Evolutionary conservation across 2,329 filamentous ascomycete species (phyloP).

Genomic region (Colletotrichum theobromicola): DNA sequence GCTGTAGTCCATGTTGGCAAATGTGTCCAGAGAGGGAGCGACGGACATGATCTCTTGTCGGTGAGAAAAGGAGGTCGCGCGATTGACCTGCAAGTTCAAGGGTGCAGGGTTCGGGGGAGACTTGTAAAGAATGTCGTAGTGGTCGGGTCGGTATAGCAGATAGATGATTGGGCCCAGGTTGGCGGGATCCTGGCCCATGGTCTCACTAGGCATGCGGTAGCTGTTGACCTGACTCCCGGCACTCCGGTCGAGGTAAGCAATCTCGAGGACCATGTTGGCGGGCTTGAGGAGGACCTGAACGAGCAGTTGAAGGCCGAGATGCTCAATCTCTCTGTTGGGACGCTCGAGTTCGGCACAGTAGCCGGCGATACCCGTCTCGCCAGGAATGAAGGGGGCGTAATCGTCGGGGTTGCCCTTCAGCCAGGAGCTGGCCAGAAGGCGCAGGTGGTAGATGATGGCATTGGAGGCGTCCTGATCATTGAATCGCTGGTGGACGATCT

Average conservation of each 20-base stretch:
- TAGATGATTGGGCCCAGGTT: slow-evolving; percentile 58
- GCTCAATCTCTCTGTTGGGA: slow-evolving; percentile 83
- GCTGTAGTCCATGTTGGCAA: slow-evolving; percentile 46
- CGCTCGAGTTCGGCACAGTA: slow-evolving; percentile 79
- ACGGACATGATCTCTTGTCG: slow-evolving; percentile 48
- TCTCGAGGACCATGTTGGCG: slow-evolving; percentile 80
- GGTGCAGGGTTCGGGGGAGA: slow-evolving; percentile 31
- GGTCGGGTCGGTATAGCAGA: slow-evolving; percentile 73
- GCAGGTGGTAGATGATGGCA: slow-evolving; percentile 82
- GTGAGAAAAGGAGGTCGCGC: slow-evolving; percentile 52
- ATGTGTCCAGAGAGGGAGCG: slow-evolving; percentile 44
- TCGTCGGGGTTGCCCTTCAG: slow-evolving; percentile 75
- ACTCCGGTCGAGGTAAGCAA: slow-evolving; percentile 90
- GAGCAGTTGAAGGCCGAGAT: slow-evolving; percentile 81
- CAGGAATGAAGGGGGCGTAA: slow-evolving; percentile 75
- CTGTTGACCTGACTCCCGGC: slow-evolving; percentile 77
- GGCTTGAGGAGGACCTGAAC: slow-evolving; percentile 81
- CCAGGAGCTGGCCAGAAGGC: slow-evolving; percentile 84
- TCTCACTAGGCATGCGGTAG: slow-evolving; percentile 66
- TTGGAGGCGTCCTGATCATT: slow-evolving; percentile 73
- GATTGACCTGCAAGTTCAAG: slow-evolving; percentile 56
- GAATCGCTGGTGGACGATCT: slow-evolving; percentile 68
- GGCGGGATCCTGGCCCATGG: slow-evolving; percentile 48
- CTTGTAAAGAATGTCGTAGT: slow-evolving; percentile 94
- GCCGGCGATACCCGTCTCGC: slow-evolving; percentile 62